phyloP scores from a whole-genome alignment of 1,284 basidiomycete genomes.

The Leccinum pallidistipes region DNA sequence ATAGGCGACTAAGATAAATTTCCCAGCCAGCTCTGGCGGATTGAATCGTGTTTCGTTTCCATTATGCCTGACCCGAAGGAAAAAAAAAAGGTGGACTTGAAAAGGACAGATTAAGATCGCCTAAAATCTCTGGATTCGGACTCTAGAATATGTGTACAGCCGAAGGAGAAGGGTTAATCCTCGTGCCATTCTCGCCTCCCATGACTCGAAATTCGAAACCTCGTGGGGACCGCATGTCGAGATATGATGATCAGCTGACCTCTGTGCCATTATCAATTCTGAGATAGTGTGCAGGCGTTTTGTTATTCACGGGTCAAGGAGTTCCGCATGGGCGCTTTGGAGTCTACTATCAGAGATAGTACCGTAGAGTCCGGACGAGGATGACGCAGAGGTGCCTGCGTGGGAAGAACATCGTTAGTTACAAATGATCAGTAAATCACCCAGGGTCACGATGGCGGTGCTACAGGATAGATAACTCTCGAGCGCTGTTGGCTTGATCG shows the following conservation, averaged over 20 bases:
- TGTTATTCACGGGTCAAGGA: slow-evolving; percentile 6
- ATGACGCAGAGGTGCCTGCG: neutral
- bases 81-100: slow-evolving; percentile 2
- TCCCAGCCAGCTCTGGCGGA: neutral
- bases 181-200: slow-evolving; percentile 10
- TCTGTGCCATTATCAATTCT: slow-evolving; percentile 9
- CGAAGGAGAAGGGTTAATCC: slow-evolving; percentile 9
- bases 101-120: slow-evolving; percentile 19
- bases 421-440: neutral
- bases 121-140: neutral
- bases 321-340: slow-evolving; percentile 4
- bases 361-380: neutral
- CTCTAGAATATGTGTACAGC: slow-evolving; percentile 3
- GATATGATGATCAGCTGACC: slow-evolving; percentile 28
- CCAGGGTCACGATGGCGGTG: slow-evolving; percentile 17
- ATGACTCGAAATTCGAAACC: slow-evolving; percentile 24
- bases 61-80: neutral
- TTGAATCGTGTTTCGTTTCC: neutral
- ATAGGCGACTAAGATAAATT: slow-evolving; percentile 1
- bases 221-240: slow-evolving; percentile 31
- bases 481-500: slow-evolving; percentile 15
- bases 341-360: neutral
- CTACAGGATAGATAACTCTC: slow-evolving; percentile 1
- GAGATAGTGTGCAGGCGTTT: slow-evolving; percentile 3
- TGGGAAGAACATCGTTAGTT: neutral